These are phyloP conservation scores for Pezicula rhizophila DNA, from an alignment of 2,329 filamentous ascomycete genomes.

Conservation along the genomic window DNA sequence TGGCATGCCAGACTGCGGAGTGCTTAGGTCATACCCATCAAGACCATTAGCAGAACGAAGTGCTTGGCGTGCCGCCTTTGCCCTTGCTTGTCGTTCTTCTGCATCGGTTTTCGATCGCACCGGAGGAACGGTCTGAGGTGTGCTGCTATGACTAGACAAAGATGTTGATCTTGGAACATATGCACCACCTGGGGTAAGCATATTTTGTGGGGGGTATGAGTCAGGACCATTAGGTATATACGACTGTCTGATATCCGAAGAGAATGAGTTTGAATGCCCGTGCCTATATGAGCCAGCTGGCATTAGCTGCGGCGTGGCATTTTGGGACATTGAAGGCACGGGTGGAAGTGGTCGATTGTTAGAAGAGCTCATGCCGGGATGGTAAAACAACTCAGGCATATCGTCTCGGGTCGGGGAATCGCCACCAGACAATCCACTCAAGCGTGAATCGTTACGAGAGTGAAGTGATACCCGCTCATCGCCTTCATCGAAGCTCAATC, in stretches of 20 bases:
- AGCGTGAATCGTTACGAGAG: conserved; percentile 41
- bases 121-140: conserved; percentile 73
- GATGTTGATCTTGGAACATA: conserved; percentile 71
- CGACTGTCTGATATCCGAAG: conserved; percentile 28
- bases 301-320: conserved; percentile 38
- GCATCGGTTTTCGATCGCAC: conserved; percentile 91
- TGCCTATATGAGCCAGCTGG: conserved; percentile 54
- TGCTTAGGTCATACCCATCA: conserved; percentile 51
- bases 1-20: conserved; percentile 47
- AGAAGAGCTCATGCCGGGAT: conserved; percentile 68
- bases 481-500: conserved; percentile 87
- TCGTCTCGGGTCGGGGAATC: conserved; percentile 66
- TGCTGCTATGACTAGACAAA: conserved; percentile 72
- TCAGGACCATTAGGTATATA: conserved; percentile 23
- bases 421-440: conserved; percentile 40
- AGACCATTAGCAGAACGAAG: conserved; percentile 45
- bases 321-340: conserved; percentile 45
- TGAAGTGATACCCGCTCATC: conserved; percentile 65
- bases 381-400: conserved; percentile 88
- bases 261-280: conserved; percentile 41
- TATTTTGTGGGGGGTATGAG: conserved; percentile 35
- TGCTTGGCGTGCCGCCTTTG: conserved; percentile 44
- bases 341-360: conserved; percentile 60
- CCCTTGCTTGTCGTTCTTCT: conserved; percentile 54
- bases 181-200: conserved; percentile 29